phyloP scores from a whole-genome alignment of 2,329 filamentous ascomycete species.

The Fusarium sp. region DNA sequence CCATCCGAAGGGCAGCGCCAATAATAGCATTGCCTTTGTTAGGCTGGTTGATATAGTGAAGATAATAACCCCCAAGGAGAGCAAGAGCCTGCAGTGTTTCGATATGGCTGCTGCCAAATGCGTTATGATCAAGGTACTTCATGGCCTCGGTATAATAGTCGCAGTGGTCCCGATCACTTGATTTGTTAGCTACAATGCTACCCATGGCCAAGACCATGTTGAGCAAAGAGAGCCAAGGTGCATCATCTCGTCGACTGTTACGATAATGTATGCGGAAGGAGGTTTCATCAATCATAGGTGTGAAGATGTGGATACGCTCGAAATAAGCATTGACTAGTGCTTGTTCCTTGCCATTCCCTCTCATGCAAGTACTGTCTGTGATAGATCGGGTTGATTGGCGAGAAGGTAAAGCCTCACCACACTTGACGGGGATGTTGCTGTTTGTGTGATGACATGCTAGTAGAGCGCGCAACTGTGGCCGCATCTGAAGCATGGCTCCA shows the following conservation, averaged over 20 bases:
- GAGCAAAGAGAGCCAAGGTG: constrained; percentile 5
- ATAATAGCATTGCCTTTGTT: constrained; percentile 17
- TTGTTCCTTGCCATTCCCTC: constrained; percentile 5
- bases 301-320: constrained; percentile 10
- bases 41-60: constrained; percentile 16
- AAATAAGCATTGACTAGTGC: constrained; percentile 11
- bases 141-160: constrained; percentile 10
- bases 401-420: neutral
- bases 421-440: neutral
- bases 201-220: constrained; percentile 17
- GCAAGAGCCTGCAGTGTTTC: constrained; percentile 12
- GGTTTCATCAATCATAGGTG: constrained; percentile 5
- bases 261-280: constrained; percentile 6
- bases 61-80: constrained; percentile 3
- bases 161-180: constrained; percentile 1
- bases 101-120: constrained; percentile 7
- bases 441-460: neutral
- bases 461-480: constrained; percentile 1
- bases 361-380: neutral
- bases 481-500: constrained; percentile 12
- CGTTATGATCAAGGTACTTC: constrained; percentile 1
- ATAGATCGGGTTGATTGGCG: neutral
- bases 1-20: constrained; percentile 13
- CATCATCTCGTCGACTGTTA: neutral
- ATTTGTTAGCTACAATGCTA: constrained; percentile 5